These are phyloP conservation scores for Wallacemonas sp. DNA, from an alignment of 208 protist species.

Conservation along the genomic window DNA sequence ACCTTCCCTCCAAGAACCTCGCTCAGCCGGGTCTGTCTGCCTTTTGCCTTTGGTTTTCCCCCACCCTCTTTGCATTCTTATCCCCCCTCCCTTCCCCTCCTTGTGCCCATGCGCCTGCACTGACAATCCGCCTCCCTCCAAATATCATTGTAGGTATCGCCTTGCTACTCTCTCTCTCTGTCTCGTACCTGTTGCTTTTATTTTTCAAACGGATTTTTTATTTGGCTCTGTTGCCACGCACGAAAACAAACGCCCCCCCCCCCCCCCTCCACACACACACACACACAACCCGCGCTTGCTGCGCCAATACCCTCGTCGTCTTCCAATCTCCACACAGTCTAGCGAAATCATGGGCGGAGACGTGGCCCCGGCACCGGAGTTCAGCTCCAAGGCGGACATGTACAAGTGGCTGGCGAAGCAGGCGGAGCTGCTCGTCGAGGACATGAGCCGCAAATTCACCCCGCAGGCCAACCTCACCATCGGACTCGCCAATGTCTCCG, in stretches of 20 bases:
- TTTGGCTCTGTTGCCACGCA: no score
- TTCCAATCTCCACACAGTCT: no score
- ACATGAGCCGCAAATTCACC: constrained; percentile 46
- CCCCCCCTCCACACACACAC: neutral
- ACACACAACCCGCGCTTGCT: neutral
- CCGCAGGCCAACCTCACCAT: constrained; percentile 67
- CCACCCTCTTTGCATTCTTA: neutral
- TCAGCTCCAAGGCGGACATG: constrained; percentile 54
- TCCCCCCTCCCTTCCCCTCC: neutral
- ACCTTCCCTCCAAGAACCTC: neutral
- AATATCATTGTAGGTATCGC: no score
- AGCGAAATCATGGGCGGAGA: constrained; percentile 18
- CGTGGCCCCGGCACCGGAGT: constrained; percentile 25
- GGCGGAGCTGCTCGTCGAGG: constrained; percentile 43
- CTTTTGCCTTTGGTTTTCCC: neutral
- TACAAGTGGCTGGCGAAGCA: constrained; percentile 66
- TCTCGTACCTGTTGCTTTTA: neutral
- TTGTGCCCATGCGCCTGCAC: no score
- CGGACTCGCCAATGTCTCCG: constrained; percentile 73
- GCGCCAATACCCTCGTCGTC: no score
- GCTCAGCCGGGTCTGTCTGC: neutral
- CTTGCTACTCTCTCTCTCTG: neutral
- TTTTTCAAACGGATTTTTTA: neutral
- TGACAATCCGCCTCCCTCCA: no score
- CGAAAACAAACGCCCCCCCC: no score